phyloP scores from a whole-genome alignment of 495 filamentous ascomycete species.

The Penicillium maclennaniae region DNA sequence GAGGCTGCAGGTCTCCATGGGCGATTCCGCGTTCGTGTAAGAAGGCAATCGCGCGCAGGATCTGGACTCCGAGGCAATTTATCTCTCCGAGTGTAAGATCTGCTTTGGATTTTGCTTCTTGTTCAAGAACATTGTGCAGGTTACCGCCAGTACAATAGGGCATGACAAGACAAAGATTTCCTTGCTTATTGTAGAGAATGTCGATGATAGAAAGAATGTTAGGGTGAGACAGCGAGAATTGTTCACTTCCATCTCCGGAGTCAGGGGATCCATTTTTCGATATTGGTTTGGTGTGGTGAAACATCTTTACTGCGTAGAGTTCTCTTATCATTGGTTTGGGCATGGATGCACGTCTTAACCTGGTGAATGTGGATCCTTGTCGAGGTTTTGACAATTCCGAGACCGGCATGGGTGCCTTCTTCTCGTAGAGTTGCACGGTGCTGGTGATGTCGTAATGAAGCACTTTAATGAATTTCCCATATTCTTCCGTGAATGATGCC shows the following conservation, averaged over 20 bases:
- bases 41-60: constrained; percentile 53
- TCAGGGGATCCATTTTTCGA: neutral
- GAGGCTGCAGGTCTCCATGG: constrained; percentile 59
- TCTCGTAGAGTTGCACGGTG: constrained; percentile 11
- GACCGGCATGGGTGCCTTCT: neutral
- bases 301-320: constrained; percentile 12
- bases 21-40: constrained; percentile 47
- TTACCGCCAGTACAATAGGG: constrained; percentile 17
- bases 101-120: neutral
- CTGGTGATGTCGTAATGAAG: constrained; percentile 9
- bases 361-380: neutral
- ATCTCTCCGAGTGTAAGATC: constrained; percentile 2
- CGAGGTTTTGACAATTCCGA: neutral
- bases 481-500: constrained; percentile 1
- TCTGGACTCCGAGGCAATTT: constrained; percentile 41
- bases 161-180: constrained; percentile 19
- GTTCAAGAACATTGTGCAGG: constrained; percentile 10
- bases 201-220: constrained; percentile 18
- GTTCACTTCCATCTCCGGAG: neutral
- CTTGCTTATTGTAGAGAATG: constrained; percentile 13
- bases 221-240: neutral
- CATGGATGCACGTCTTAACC: constrained; percentile 2
- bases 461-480: constrained; percentile 10
- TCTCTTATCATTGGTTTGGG: neutral
- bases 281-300: neutral